Evolutionary conservation across 192 early-diverging fungal genomes (phyloP), one percentile per base, ranked within the genome.

Genomic region (Coemansia sp.): DNA sequence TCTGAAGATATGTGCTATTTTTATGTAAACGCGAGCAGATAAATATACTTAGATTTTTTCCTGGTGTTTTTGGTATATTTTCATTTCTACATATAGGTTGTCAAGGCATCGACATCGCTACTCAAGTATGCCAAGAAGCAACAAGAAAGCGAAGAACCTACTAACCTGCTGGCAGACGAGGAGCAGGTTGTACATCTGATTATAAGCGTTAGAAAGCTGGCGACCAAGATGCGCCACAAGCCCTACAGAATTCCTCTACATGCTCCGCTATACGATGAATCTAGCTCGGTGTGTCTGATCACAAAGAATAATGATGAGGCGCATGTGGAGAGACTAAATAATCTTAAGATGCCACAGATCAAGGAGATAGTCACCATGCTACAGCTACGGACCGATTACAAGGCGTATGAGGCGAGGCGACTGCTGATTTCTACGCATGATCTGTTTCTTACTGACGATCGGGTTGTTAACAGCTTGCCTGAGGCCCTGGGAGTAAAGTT

Each of bases 391-490:
- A 84, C 85, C 61, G 91, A 93, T 63, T 94, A 89, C 75, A 87
- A 88, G 69, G 74, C 90, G 36, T 92, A 88, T 68, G 93, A 97
- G 78, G 87, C 89, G 19, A 91, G 87, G 70, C 87, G 94, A 65
- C 73, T 87, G 59, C 84, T 97, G 20, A 77, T 88, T 62, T 81
- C 82, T 20, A 74, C 85, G 3, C 96, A 92, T 69, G 91, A 94
- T 58, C 75, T 97, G 71, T 97, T 98, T 68, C 78, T 97, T 60
- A 87, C 92, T 10, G 97, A 97, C 84, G 89, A 92, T 19, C 85
- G 90, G 11, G 79, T 98, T 17, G 55, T 95, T 31, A 76, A 84
- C 52, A 65, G 88, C 6, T 79, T 98, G 64, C 92, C 93, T 7
- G 86, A 87, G 63, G 50, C 91, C 20, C 74, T 98, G 24, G 95